Conservation (phyloP, 1,284 basidiomycete species). For the Microbotryum scabiosae region DNA sequence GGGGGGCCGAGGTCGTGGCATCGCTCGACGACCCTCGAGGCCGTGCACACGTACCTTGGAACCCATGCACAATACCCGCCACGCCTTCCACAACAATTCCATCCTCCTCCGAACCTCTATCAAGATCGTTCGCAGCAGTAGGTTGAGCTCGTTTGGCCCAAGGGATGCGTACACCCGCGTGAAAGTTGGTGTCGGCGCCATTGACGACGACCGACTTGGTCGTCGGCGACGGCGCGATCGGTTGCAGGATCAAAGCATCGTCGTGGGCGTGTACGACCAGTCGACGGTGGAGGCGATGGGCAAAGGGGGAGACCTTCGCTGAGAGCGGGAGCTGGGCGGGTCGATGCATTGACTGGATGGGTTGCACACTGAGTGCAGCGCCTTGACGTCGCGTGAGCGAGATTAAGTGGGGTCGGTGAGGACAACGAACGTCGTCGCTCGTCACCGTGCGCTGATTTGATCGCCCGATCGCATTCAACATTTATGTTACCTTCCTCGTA, state of each 20-base stretch:
- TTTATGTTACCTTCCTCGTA: too few species aligned
- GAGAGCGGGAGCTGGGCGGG: background rate
- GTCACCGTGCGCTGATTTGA: too few species aligned
- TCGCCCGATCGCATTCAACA: too few species aligned
- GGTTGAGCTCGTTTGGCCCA: conserved; percentile 10
- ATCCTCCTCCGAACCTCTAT: conserved; percentile 40
- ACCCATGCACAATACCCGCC: conserved; percentile 42
- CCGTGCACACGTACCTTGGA: conserved; percentile 47
- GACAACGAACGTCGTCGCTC: too few species aligned
- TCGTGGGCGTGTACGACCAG: conserved; percentile 5
- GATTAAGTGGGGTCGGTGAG: too few species aligned
- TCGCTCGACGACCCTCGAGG: conserved; percentile 49
- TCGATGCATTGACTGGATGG: too few species aligned
- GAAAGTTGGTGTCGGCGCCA: background rate
- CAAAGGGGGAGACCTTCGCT: conserved; percentile 5
- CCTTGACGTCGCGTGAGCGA: background rate
- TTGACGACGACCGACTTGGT: background rate
- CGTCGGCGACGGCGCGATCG: background rate
- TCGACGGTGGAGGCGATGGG: background rate
- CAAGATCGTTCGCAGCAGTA: conserved; percentile 37
- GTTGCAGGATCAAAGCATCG: conserved; percentile 9
- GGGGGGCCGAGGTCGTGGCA: conserved; percentile 18
- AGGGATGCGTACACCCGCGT: conserved; percentile 2
- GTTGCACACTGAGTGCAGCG: background rate
- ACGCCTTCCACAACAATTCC: conserved; percentile 21